A percentile compares a stretch with the other conserved stretches of the same genome.
Evolutionary conservation across 352 stramenopile genomes (phyloP).

Genomic region (Pythium aquatile): DNA sequence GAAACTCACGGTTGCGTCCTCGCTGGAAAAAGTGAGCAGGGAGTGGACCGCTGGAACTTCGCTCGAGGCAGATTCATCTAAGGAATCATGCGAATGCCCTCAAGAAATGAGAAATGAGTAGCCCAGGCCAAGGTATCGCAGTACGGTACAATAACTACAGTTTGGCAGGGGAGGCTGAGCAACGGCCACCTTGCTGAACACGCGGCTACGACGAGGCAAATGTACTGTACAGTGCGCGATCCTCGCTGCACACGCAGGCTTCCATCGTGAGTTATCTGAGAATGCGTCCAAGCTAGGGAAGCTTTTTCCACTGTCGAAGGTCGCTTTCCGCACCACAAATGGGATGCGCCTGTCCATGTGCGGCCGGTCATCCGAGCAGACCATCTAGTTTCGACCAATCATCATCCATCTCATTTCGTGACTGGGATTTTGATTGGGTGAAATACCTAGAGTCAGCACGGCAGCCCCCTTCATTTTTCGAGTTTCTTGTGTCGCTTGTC

Average conservation of each 20-base stretch:
- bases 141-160: too few species aligned
- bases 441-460: conserved; percentile 1
- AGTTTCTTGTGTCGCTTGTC: conserved; percentile 3
- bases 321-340: not conserved
- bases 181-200: conserved; percentile 1
- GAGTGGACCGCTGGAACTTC: not conserved
- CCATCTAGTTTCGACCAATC: not conserved
- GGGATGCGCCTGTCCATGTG: not conserved
- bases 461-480: conserved; percentile 3
- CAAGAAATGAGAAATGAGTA: too few species aligned
- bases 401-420: not conserved
- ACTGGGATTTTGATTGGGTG: not conserved
- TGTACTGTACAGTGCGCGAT: not conserved
- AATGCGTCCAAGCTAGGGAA: not conserved
- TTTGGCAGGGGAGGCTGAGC: too few species aligned
- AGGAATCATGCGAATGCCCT: not conserved
- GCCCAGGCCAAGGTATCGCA: too few species aligned
- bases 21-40: conserved; percentile 1
- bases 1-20: not conserved
- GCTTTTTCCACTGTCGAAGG: not conserved
- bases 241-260: not conserved
- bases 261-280: not conserved
- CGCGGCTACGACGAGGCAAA: not conserved
- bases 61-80: not conserved
- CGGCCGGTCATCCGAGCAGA: not conserved